These are phyloP conservation scores for Pichia insulana DNA, from an alignment of 805 yeast genomes.

Conservation along the genomic window DNA sequence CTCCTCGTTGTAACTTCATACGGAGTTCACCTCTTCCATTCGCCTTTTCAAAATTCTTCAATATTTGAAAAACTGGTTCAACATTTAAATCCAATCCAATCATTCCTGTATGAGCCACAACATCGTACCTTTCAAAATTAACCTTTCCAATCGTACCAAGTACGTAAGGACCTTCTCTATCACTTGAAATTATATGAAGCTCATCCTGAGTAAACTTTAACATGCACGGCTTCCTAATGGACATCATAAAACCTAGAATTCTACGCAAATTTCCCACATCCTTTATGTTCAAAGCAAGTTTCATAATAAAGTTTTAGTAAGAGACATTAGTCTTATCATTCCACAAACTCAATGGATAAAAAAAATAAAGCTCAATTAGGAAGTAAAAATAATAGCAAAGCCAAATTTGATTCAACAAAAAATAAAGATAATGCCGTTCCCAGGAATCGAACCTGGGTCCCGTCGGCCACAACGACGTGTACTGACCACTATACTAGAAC, in stretches of 20 bases:
- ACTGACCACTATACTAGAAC: slow-evolving; percentile 20
- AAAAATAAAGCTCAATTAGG: no score
- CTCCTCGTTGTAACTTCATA: slow-evolving; percentile 34
- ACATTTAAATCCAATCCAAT: slow-evolving; percentile 55
- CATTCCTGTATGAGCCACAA: slow-evolving; percentile 43
- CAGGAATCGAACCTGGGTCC: slow-evolving; percentile 20
- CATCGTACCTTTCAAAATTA: slow-evolving; percentile 42
- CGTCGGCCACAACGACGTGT: slow-evolving; percentile 20
- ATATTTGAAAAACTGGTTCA: slow-evolving; percentile 50
- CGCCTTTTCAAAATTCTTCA: slow-evolving; percentile 47
- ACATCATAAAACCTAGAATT: slow-evolving; percentile 23
- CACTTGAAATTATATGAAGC: slow-evolving; percentile 43
- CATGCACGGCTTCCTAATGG: slow-evolving; percentile 46
- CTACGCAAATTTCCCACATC: slow-evolving; percentile 19
- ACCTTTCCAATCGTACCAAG: slow-evolving; percentile 50
- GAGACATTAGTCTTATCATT: no score
- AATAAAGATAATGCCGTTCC: slow-evolving; percentile 14
- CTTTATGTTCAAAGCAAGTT: slow-evolving; percentile 20
- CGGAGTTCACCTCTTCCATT: slow-evolving; percentile 39
- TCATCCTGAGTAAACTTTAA: slow-evolving; percentile 45
- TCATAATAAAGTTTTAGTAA: no score
- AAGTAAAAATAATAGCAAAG: not conserved
- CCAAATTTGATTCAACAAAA: not conserved
- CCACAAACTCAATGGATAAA: no score
- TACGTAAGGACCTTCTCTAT: slow-evolving; percentile 52